Percentiles rank a stretch among this genome's conserved stretches.
Conservation (phyloP, 2,329 filamentous ascomycete genomes). For the Botrytis sinoallii region DNA sequence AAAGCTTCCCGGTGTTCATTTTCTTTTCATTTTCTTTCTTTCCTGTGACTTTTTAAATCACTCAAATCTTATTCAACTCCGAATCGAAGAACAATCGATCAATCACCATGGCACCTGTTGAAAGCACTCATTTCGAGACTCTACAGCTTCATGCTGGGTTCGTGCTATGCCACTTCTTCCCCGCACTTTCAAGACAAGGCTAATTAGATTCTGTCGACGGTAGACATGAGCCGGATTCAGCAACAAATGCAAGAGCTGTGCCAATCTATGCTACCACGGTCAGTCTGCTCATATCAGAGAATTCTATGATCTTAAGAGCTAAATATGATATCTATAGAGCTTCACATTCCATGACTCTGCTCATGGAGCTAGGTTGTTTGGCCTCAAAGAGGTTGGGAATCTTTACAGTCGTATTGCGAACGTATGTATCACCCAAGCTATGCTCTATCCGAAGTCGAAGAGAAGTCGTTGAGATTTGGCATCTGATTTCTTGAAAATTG, state of each 20-base stretch:
- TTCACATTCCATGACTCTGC: slow-evolving; percentile 94
- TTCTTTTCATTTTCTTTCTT: neutral
- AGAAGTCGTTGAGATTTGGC: slow-evolving; percentile 12
- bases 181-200: slow-evolving; percentile 22
- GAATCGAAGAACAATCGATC: neutral
- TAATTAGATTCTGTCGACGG: slow-evolving; percentile 16
- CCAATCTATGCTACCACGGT: slow-evolving; percentile 94
- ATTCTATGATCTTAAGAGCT: slow-evolving; percentile 12
- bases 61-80: neutral
- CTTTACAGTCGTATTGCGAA: slow-evolving; percentile 98
- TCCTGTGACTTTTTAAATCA: no score
- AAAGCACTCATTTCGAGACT: slow-evolving; percentile 70
- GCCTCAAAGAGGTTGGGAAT: slow-evolving; percentile 91
- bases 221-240: slow-evolving; percentile 75
- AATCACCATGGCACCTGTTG: slow-evolving; percentile 20
- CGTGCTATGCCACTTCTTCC: slow-evolving; percentile 29
- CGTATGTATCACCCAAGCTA: slow-evolving; percentile 44
- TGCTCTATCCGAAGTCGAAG: neutral
- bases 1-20: neutral
- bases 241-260: slow-evolving; percentile 84
- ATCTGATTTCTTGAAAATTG: slow-evolving; percentile 5
- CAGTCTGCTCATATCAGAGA: slow-evolving; percentile 14
- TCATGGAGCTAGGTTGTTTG: slow-evolving; percentile 90
- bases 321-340: slow-evolving; percentile 52
- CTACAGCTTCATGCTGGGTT: slow-evolving; percentile 84